A percentile compares a stretch with the other conserved stretches of the same genome.
phyloP scores from a whole-genome alignment of 495 filamentous ascomycete genomes.

The Glutinoglossum americanum region DNA sequence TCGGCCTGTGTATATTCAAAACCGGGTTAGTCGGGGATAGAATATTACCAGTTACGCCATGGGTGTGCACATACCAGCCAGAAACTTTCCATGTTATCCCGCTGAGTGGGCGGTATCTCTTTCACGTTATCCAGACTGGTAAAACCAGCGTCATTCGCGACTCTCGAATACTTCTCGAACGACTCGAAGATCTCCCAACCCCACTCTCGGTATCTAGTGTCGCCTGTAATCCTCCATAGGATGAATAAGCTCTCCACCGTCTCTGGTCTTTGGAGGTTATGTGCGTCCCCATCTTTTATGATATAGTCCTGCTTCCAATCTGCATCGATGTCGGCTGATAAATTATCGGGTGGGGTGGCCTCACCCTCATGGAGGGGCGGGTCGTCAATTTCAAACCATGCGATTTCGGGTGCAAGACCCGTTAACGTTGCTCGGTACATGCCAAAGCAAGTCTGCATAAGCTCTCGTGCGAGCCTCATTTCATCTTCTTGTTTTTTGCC shows the following conservation, averaged over 20 bases:
- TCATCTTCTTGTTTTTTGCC: slow-evolving; percentile 60
- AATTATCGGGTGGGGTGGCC: slow-evolving; percentile 20
- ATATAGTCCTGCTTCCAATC: slow-evolving; percentile 54
- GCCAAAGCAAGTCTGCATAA: slow-evolving; percentile 95
- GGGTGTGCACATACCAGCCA: slow-evolving; percentile 79
- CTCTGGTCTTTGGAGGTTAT: slow-evolving; percentile 93
- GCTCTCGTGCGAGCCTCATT: slow-evolving; percentile 62
- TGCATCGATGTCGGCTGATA: slow-evolving; percentile 28
- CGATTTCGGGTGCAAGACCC: slow-evolving; percentile 80
- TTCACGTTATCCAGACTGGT: slow-evolving; percentile 62
- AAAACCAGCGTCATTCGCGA: slow-evolving; percentile 50
- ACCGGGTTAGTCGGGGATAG: neutral
- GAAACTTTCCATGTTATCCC: slow-evolving; percentile 87
- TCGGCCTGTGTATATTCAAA: slow-evolving; percentile 39
- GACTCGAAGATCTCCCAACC: slow-evolving; percentile 96
- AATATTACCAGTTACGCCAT: too few species aligned
- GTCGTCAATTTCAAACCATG: slow-evolving; percentile 57
- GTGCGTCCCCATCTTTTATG: slow-evolving; percentile 52
- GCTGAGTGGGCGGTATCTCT: slow-evolving; percentile 33
- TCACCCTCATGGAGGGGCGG: slow-evolving; percentile 34
- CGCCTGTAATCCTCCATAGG: slow-evolving; percentile 96
- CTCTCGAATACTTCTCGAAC: slow-evolving; percentile 63
- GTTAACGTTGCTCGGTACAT: slow-evolving; percentile 80
- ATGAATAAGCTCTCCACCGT: slow-evolving; percentile 90
- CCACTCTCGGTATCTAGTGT: slow-evolving; percentile 80